Evolutionary conservation across 2,329 filamentous ascomycete genomes (phyloP), one percentile per base, ranked within the genome.

Genomic region (Cercospora sojina): DNA sequence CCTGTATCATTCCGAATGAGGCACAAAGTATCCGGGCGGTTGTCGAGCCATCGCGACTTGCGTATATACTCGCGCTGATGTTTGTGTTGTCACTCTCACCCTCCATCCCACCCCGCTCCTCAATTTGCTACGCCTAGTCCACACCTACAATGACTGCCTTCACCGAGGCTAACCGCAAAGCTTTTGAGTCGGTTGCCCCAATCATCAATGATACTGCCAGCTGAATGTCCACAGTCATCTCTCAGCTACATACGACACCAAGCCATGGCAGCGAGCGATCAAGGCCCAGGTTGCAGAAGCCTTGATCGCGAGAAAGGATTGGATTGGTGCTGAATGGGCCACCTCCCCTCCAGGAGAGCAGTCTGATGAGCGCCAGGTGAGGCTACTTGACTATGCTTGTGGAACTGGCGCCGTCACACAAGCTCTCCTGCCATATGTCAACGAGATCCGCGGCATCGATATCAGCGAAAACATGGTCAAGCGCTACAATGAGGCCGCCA

Each of bases 381-480:
- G 66, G 10, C 71, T 78, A 0, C 71, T 78, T 1, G 76, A 78
- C 69, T 78, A 77, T 63, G 75, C 76, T 13, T 76, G 74, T 47
- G 76, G 76, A 9, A 76, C 76, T 4, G 76, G 76, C n/a, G 65
- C 71, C 57, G 73, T 77, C 9, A 77, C 76, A 3, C 67, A 72
- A 61, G 76, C 74, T n/a, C 59, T 73, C 3, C 72, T 69, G n/a
- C 67, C 71, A 7, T 72, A 71, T 51, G 74, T 78, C 12, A 74
- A 67, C n/a, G 68, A 64, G 4, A 75, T 75, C 57, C 70, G 69
- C 59, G 76, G 74, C 47, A 72, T 77, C 31, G 76, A 78, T 64
- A 68, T 78, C 47, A 74, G 72, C 60, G 68, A 73, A 29, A 70
- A 70, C 20, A 78, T 78, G 76, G 72, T 78, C 3, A 43, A 65